Evolutionary conservation across 495 filamentous ascomycete genomes (phyloP).

Genomic region (Penicillium daleae): DNA sequence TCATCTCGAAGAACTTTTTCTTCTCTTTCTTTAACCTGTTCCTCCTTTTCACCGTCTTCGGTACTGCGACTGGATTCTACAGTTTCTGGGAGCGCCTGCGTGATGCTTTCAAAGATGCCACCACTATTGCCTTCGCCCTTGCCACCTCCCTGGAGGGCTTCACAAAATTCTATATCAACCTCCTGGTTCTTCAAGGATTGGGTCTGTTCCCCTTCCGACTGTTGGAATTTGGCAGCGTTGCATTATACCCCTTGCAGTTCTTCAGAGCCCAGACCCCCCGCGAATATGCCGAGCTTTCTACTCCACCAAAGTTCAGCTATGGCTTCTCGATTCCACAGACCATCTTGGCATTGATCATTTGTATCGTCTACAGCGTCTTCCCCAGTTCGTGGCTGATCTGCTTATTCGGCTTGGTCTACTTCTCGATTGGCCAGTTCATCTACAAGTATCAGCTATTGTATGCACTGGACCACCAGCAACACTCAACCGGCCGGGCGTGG

Average conservation of each 20-base stretch:
- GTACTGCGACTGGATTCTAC: conserved; percentile 73
- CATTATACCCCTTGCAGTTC: conserved; percentile 79
- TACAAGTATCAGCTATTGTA: conserved; percentile 99
- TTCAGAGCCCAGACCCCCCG: conserved; percentile 85
- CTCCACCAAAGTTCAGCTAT: conserved; percentile 90
- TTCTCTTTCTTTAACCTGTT: conserved; percentile 99
- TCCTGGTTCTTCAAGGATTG: conserved; percentile 90
- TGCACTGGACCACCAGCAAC: conserved; percentile 96
- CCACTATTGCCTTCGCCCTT: conserved; percentile 73
- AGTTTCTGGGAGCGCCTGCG: conserved; percentile 71
- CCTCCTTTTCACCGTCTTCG: conserved; percentile 88
- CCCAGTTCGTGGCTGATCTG: conserved; percentile 81
- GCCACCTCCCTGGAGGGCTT: conserved; percentile 75
- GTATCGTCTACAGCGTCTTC: conserved; percentile 90
- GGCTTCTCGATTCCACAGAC: conserved; percentile 94
- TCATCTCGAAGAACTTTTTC: conserved; percentile 99
- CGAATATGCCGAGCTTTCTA: conserved; percentile 82
- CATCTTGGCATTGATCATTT: conserved; percentile 89
- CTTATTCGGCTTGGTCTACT: conserved; percentile 83
- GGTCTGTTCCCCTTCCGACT: conserved; percentile 93
- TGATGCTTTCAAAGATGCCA: conserved; percentile 75
- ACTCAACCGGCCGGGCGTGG: conserved; percentile 94
- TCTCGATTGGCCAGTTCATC: conserved; percentile 84
- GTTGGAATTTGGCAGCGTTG: conserved; percentile 84
- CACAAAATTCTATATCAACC: conserved; percentile 86